Percentiles rank a stretch among this genome's conserved stretches.
Conservation (phyloP, 495 filamentous ascomycete species). For the Penicillium arizonense region DNA sequence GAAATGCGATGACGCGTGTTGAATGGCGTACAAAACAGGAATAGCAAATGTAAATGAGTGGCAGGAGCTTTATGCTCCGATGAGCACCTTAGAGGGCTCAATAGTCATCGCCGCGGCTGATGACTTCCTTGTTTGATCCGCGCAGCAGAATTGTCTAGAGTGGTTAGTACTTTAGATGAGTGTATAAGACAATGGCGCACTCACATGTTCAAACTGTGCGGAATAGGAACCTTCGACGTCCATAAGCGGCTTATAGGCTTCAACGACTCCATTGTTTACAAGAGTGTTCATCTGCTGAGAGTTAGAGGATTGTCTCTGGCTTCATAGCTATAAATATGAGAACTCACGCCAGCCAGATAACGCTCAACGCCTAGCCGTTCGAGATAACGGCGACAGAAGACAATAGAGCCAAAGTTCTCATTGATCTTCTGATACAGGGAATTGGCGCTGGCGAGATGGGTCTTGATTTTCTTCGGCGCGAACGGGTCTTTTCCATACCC, state of each 20-base stretch:
- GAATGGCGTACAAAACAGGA: too few relatives aligned
- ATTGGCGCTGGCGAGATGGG: conserved; percentile 56
- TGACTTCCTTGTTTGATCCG: conserved; percentile 47
- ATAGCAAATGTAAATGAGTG: too few relatives aligned
- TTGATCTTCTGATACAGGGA: conserved; percentile 58
- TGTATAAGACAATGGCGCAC: conserved; percentile 11
- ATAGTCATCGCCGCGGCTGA: conserved; percentile 52
- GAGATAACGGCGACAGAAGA: conserved; percentile 62
- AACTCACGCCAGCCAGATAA: conserved; percentile 57
- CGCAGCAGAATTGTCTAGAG: conserved; percentile 44
- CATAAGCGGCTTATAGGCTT: conserved; percentile 51
- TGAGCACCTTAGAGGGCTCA: conserved; percentile 10
- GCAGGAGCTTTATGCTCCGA: too few relatives aligned
- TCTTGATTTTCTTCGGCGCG: conserved; percentile 46
- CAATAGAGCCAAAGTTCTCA: conserved; percentile 63
- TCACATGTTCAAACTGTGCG: conserved; percentile 62
- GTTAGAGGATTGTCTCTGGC: neutral
- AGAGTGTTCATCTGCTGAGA: conserved; percentile 48
- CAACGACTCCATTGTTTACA: conserved; percentile 52
- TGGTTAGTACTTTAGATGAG: neutral
- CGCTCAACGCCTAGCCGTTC: conserved; percentile 61
- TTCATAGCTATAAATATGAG: neutral
- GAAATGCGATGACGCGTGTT: too few relatives aligned
- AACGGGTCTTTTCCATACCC: conserved; percentile 52
- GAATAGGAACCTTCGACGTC: conserved; percentile 57